These are phyloP conservation scores for Nemania diffusa DNA, from an alignment of 2,329 filamentous ascomycete species.

Conservation along the genomic window DNA sequence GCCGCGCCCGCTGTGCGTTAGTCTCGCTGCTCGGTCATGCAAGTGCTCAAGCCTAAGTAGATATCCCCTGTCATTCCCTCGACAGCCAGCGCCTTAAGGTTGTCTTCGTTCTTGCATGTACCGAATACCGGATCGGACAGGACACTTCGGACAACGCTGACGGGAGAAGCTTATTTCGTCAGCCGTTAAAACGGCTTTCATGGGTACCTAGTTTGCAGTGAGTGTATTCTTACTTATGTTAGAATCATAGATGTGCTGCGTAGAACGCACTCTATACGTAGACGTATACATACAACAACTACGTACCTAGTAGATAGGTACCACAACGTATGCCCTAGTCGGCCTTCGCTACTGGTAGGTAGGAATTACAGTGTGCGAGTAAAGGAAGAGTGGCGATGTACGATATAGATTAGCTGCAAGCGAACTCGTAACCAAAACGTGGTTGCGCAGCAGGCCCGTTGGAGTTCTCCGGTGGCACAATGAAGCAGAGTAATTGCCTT, in stretches of 20 bases:
- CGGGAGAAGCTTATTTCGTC: conserved; percentile 39
- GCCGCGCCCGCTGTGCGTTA: conserved; percentile 53
- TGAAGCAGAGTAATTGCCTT: conserved; percentile 1
- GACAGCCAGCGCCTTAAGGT: not conserved
- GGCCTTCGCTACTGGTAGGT: not conserved
- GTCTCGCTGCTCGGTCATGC: conserved; percentile 49
- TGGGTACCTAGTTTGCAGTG: conserved; percentile 1
- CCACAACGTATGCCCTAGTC: conserved; percentile 8
- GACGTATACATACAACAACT: not conserved
- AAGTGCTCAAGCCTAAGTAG: conserved; percentile 49
- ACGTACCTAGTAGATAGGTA: not conserved
- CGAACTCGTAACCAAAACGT: conserved; percentile 16
- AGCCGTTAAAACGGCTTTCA: conserved; percentile 38
- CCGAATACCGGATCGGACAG: conserved; percentile 25
- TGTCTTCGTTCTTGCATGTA: conserved; percentile 31
- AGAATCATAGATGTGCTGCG: not conserved
- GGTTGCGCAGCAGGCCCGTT: conserved; percentile 18
- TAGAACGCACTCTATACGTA: not conserved
- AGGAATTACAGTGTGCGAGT: not conserved
- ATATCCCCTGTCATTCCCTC: conserved; percentile 41
- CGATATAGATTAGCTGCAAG: conserved; percentile 9
- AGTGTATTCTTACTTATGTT: too few relatives aligned
- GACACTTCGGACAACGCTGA: conserved; percentile 33
- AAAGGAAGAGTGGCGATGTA: not conserved
- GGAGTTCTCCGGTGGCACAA: conserved; percentile 10